Percentiles rank a stretch among this genome's conserved stretches.
Evolutionary conservation across 352 stramenopile genomes (phyloP).

Genomic region (Lagenidium sp.): DNA sequence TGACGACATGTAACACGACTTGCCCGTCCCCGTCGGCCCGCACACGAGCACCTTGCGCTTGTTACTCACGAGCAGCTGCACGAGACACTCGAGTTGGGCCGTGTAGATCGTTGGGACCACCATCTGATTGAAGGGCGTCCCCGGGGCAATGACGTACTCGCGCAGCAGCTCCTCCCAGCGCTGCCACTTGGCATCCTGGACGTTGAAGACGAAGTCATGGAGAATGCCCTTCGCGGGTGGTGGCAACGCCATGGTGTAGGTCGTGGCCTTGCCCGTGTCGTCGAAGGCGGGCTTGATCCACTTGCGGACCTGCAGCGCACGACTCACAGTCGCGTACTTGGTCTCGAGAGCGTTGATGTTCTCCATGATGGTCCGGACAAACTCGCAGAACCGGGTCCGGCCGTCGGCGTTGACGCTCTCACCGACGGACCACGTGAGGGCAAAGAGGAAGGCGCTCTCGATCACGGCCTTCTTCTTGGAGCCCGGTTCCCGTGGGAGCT

Average conservation of each 20-base stretch:
- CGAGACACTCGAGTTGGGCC: conserved; percentile 83
- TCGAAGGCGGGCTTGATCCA: conserved; percentile 71
- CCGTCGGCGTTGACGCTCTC: conserved; percentile 71
- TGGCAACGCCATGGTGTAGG: conserved; percentile 35
- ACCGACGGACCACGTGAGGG: conserved; percentile 87
- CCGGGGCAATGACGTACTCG: conserved; percentile 77
- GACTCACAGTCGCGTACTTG: conserved; percentile 68
- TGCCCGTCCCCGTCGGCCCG: conserved; percentile 90
- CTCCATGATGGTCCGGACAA: conserved; percentile 69
- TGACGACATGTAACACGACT: conserved; percentile 86
- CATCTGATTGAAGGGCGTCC: conserved; percentile 87
- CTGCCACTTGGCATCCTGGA: conserved; percentile 83
- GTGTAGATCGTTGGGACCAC: conserved; percentile 93
- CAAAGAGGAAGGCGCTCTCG: conserved; percentile 87
- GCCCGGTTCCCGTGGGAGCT: conserved; percentile 58
- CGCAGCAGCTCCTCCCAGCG: conserved; percentile 87
- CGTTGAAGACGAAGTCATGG: conserved; percentile 85
- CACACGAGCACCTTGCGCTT: conserved; percentile 87
- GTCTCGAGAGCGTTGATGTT: conserved; percentile 56
- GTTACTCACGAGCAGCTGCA: conserved; percentile 75
- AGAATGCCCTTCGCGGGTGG: conserved; percentile 66
- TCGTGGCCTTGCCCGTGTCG: conserved; percentile 11
- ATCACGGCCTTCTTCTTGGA: conserved; percentile 56
- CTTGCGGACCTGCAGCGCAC: conserved; percentile 74
- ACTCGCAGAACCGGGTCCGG: conserved; percentile 68